Evolutionary conservation across 2,329 filamentous ascomycete genomes (phyloP), one percentile per base, ranked within the genome.

Genomic region (Penicillium sp.): DNA sequence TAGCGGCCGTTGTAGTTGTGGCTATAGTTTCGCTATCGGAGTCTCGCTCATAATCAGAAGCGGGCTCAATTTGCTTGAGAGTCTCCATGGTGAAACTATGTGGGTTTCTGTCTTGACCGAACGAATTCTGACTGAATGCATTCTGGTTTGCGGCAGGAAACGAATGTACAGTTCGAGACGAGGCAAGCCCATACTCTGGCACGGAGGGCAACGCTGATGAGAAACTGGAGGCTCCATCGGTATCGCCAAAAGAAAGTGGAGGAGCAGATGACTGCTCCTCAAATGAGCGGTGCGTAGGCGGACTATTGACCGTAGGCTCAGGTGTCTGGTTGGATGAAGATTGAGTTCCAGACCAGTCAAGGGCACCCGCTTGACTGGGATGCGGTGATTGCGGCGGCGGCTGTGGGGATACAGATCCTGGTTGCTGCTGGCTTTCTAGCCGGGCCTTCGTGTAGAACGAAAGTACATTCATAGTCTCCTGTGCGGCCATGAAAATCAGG

Each of bases 1-100:
- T 74, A 35, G 60, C 62, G 6, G 61, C 62, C 1, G 69, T 71
- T 13, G 69, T 64, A 13, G 63, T 66, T 7, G 70, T 73, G 35
- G 68, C 61, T 5, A 68, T 63, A n/a, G 70, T 74, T 54, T 74
- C 72, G 23, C 60, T 65, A 43, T 74, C 72, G 4, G 72, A 74
- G 46, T 74, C 71, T 39, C 59, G 63, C 29, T 69, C 69, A 27
- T 65, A 65, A 13, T 73, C 70, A 4, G 68, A 71, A 2, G 48
- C 50, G 26, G 70, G 67, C 2, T 73, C 71, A 16, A 66, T 65
- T 26, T 60, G 62, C 53, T 65, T 70, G 27, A 72, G 48, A 32
- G 62, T 66, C 26, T 66, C 63, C 58, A 71, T 61, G 5, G 64
- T 72, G 51, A 71, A 70, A 48, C 68, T 70, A 44, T 71, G 67